Base-by-base conservation (phyloP, 306 rosid genomes). In the Fagus sylvatica region DNA sequence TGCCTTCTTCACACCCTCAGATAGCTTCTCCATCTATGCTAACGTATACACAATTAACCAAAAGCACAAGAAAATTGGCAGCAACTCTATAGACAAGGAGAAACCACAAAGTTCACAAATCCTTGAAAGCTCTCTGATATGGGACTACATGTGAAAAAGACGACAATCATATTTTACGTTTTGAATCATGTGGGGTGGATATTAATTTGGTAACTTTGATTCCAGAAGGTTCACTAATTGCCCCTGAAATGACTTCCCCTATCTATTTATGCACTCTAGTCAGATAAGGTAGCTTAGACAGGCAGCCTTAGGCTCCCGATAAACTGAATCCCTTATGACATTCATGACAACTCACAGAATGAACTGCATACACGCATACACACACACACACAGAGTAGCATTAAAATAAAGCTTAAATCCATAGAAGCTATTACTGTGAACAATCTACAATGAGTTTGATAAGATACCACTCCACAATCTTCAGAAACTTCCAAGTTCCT, bases 381-480 rank as follows among this genome's bases (percentile, higher is more conserved):
- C 32, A 17, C 12, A 56, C 62, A 22, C 64, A 57, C 34, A 65
- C 13, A 65, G 8, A 17, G n/a, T 16, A 17, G 37, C 5, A 2
- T 16, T 17, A 37, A 37, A 28, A 65, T 39, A 36, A 56, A 60
- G 32, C 67, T 11, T 60, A 60, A 53, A 53, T 53, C 16, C 5
- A 30, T 7, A 67, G 39, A 42, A 78, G 51, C 10, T 66, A 61
- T 22, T 59, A 76, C 70, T 22, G 19, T 46, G 69, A 62, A 70
- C 28, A 76, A 71, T 51, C 48, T 16, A 61, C 46, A 79, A 22
- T 12, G 62, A n/a, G 41, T 84, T 71, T 70, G 56, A 76, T 82
- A 82, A 89, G 97, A 75, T 76, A 95, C 99, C 98, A 88, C 99
- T 83, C 99, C 99, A 88, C 97, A 95, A 83, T 95, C 99, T 88